Evolutionary conservation across 148 eudicot species (phyloP).

Genomic region (Chenopodium quinoa): DNA sequence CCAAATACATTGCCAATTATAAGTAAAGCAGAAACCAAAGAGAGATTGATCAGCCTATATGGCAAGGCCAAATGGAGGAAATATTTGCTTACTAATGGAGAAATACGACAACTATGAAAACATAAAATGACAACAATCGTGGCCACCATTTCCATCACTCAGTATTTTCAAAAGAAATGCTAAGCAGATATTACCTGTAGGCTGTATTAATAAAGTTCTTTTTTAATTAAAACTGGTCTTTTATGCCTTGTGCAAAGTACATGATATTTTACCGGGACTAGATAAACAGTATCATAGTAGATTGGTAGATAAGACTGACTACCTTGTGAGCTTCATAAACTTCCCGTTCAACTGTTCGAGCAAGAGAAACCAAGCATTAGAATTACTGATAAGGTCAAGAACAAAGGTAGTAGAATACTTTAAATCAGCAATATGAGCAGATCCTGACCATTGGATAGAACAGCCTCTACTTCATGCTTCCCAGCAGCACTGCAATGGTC

Average conservation of each 20-base stretch:
- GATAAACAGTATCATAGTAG: neutral
- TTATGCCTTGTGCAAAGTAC: neutral
- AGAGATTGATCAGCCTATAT: too few relatives aligned
- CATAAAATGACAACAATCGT: too few relatives aligned
- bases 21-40: too few relatives aligned
- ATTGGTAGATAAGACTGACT: slow-evolving; percentile 6
- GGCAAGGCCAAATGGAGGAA: too few relatives aligned
- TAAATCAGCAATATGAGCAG: slow-evolving; percentile 8
- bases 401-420: slow-evolving; percentile 1
- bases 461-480: slow-evolving; percentile 55
- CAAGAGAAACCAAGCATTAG: slow-evolving; percentile 23
- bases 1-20: too few relatives aligned
- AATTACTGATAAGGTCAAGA: slow-evolving; percentile 12
- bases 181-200: too few relatives aligned
- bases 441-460: slow-evolving; percentile 77
- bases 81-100: too few relatives aligned
- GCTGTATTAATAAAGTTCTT: neutral
- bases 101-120: too few relatives aligned
- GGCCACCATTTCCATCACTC: too few relatives aligned
- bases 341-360: slow-evolving; percentile 59
- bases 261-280: neutral
- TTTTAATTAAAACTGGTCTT: neutral
- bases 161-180: too few relatives aligned
- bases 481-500: slow-evolving; percentile 61
- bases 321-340: slow-evolving; percentile 86